phyloP scores from a whole-genome alignment of 1,139 yeast species.

The Diutina siamensis region DNA sequence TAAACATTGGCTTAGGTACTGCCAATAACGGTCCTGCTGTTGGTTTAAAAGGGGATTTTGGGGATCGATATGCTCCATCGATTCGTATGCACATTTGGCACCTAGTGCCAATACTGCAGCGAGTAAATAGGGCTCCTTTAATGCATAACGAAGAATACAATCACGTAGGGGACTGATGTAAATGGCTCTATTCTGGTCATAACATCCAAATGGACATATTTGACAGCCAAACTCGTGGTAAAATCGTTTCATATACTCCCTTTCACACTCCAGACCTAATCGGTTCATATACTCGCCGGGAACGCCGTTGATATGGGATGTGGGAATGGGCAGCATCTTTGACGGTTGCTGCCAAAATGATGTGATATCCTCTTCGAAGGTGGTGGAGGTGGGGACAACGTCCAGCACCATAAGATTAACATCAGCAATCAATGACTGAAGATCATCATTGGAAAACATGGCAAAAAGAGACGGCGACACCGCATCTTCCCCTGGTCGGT shows the following conservation, averaged over 20 bases:
- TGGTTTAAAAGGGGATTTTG: neutral
- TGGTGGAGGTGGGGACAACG: neutral
- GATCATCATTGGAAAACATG: neutral
- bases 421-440: neutral
- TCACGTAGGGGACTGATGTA: slow-evolving; percentile 54
- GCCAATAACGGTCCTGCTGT: slow-evolving; percentile 39
- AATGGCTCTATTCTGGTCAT: slow-evolving; percentile 19
- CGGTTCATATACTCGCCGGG: slow-evolving; percentile 1
- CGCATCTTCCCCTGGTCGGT: neutral
- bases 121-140: slow-evolving; percentile 46
- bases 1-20: slow-evolving; percentile 51
- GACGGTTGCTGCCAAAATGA: neutral
- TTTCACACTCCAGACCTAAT: slow-evolving; percentile 13
- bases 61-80: neutral
- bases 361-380: neutral
- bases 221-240: slow-evolving; percentile 47
- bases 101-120: slow-evolving; percentile 70
- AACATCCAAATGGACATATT: slow-evolving; percentile 51
- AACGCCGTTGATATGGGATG: neutral
- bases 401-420: slow-evolving; percentile 4
- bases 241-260: slow-evolving; percentile 42
- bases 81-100: slow-evolving; percentile 23
- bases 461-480: neutral
- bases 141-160: slow-evolving; percentile 47
- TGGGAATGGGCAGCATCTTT: neutral